Conservation (phyloP, 345 rosid genomes). For the Arabidopsis arenosa region DNA sequence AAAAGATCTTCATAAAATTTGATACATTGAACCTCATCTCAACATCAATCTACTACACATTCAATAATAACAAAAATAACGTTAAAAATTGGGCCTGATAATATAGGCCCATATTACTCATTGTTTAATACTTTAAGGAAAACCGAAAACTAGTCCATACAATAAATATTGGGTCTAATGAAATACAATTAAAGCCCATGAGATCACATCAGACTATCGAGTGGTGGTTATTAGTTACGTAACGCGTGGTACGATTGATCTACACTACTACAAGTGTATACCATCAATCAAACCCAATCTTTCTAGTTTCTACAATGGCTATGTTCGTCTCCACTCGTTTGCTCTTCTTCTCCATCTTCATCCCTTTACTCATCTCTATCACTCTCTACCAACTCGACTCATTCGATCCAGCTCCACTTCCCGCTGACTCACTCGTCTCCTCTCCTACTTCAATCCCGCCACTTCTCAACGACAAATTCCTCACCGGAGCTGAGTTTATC, state of each 20-base stretch:
- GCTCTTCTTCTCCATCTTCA: conserved; percentile 28
- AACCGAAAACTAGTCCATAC: neutral
- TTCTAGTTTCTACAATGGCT: conserved; percentile 16
- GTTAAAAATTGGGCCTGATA: neutral
- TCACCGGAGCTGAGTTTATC: conserved; percentile 56
- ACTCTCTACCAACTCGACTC: conserved; percentile 53
- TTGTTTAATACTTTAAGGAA: no score
- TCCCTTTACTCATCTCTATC: conserved; percentile 48
- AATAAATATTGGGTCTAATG: neutral
- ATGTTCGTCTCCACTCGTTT: conserved; percentile 23
- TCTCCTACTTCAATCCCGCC: conserved; percentile 31
- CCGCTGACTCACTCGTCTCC: conserved; percentile 51
- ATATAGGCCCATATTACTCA: neutral
- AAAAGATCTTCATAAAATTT: no score
- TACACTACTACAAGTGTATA: no score
- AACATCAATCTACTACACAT: neutral
- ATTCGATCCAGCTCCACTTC: conserved; percentile 57
- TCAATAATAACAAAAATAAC: neutral
- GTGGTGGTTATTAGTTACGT: neutral
- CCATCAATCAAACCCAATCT: neutral
- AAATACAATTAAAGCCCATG: neutral
- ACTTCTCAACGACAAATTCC: conserved; percentile 41
- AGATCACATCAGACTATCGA: neutral
- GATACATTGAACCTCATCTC: no score
- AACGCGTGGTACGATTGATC: neutral